Evolutionary conservation across 768 basidiomycete species (phyloP), one percentile per base, ranked within the genome.

Genomic region (Boletus reticuloceps): DNA sequence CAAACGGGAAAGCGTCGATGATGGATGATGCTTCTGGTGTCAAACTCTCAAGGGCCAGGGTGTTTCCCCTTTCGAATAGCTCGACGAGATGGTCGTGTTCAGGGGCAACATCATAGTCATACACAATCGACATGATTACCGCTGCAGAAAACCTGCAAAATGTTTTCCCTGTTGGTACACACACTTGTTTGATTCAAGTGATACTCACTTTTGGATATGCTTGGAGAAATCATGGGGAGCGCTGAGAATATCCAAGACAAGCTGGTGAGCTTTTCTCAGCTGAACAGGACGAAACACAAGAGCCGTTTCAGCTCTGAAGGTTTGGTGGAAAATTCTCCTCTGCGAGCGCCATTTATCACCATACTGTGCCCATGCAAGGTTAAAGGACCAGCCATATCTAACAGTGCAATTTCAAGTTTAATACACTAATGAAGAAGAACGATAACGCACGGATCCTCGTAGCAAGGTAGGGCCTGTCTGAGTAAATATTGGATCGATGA

Each of bases 51-150:
- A 67, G 17, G 1, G 58, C 50, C 16, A 65, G 9, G 10, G 29
- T 5, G 3, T 70, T 37, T 4, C 74, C 74, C 10, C 64, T 61
- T 40, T 77, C 71, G 9, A 75, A 71, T 7, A 76, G 57, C 10
- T 71, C 56, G 13, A 79, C 69, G 54, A 75, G 72, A 32, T 67
- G 64, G 46, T 78, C 77, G 1, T 69, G 69, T 32, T 67, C 56
- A 9, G 72, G 62, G 16, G 68, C 68, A 8, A 77, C 67, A 6
- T 72, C 59, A 17, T 72, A 66, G 19, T 76, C 79, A 40, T 80
- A 80, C 14, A 73, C 68, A 14, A 79, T 65, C 16, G 72, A 69
- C 52, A 79, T 63, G 40, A 77, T 66, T 2, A 76, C 68, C 1
- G 73, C 64, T 14, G 74, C 69, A 10, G 73, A 64, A 39, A 67